A percentile compares a stretch with the other conserved stretches of the same genome.
phyloP scores from a whole-genome alignment of 2,329 filamentous ascomycete species.

The Pyrenophora tritici-repentis region DNA sequence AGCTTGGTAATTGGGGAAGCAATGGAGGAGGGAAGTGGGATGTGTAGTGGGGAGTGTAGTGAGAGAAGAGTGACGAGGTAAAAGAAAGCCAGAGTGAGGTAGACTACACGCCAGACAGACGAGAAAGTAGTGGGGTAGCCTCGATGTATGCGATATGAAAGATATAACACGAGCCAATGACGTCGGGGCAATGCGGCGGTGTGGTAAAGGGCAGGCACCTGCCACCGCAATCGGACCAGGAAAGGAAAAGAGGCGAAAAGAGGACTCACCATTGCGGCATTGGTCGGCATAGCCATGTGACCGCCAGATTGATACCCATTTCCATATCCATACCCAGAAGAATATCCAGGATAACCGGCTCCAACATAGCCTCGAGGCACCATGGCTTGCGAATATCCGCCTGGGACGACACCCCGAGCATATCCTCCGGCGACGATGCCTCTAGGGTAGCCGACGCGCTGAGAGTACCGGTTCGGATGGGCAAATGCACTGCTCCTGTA shows the following conservation, averaged over 20 bases:
- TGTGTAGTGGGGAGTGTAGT: slow-evolving; percentile 1
- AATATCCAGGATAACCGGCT: slow-evolving; percentile 2
- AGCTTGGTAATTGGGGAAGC: not conserved
- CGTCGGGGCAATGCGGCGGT: slow-evolving; percentile 17
- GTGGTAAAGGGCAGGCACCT: slow-evolving; percentile 17
- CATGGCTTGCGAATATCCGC: slow-evolving; percentile 3
- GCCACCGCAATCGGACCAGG: slow-evolving; percentile 9
- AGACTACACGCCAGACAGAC: slow-evolving; percentile 5
- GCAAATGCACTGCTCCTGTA: slow-evolving; percentile 8
- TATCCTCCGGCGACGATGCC: slow-evolving; percentile 7
- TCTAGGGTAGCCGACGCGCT: slow-evolving; percentile 10
- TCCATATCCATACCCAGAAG: slow-evolving; percentile 19
- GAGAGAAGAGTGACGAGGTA: slow-evolving; percentile 15
- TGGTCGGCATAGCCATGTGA: slow-evolving; percentile 25
- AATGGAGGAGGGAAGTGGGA: not conserved
- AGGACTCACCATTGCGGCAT: slow-evolving; percentile 32
- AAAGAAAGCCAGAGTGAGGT: slow-evolving; percentile 15
- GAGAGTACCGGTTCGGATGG: slow-evolving; percentile 13
- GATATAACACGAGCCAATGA: slow-evolving; percentile 11
- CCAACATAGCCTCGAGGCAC: slow-evolving; percentile 1
- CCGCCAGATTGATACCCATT: slow-evolving; percentile 20
- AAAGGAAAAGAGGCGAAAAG: not conserved
- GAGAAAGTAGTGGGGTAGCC: not conserved
- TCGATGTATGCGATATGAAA: not conserved
- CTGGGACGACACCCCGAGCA: slow-evolving; percentile 8